Percentiles rank a stretch among this genome's conserved stretches.
These are phyloP conservation scores for Candida chauliodis DNA, from an alignment of 805 yeast genomes.

Conservation along the genomic window DNA sequence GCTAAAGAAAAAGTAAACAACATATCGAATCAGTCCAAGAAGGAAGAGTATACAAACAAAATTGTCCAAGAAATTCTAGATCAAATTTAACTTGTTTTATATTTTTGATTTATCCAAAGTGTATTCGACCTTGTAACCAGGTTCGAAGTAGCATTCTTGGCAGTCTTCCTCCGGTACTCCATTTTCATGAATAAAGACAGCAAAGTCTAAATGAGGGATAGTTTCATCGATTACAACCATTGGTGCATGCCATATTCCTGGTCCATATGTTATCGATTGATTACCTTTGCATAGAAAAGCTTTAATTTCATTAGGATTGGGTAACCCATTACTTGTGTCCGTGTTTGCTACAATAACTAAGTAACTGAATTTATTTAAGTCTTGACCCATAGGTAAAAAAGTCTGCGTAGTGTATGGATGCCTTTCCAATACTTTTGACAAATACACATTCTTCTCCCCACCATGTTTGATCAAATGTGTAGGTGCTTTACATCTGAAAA, in stretches of 20 bases:
- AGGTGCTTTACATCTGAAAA: slow-evolving; percentile 80
- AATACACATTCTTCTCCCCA: slow-evolving; percentile 12
- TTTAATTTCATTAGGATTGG: slow-evolving; percentile 55
- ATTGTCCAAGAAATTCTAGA: slow-evolving; percentile 39
- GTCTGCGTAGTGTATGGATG: slow-evolving; percentile 90
- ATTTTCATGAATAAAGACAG: slow-evolving; percentile 84
- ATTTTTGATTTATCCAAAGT: slow-evolving; percentile 8
- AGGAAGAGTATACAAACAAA: slow-evolving; percentile 28
- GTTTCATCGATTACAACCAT: slow-evolving; percentile 77
- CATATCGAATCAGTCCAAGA: slow-evolving; percentile 21
- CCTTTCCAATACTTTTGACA: slow-evolving; percentile 73
- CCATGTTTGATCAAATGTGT: slow-evolving; percentile 44
- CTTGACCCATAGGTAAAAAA: slow-evolving; percentile 83
- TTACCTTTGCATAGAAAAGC: slow-evolving; percentile 79
- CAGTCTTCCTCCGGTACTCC: slow-evolving; percentile 78
- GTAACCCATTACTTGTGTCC: slow-evolving; percentile 42
- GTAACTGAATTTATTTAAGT: slow-evolving; percentile 48
- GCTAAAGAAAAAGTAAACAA: slow-evolving; percentile 31
- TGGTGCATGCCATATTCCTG: slow-evolving; percentile 93
- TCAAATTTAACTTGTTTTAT: slow-evolving; percentile 20
- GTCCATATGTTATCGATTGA: slow-evolving; percentile 87
- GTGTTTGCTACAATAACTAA: slow-evolving; percentile 77
- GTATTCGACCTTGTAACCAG: slow-evolving; percentile 45
- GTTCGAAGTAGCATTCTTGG: slow-evolving; percentile 70
- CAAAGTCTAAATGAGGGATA: slow-evolving; percentile 61